Evolutionary conservation across 2,329 filamentous ascomycete species (phyloP).

Genomic region (Hypoxylon sp.): DNA sequence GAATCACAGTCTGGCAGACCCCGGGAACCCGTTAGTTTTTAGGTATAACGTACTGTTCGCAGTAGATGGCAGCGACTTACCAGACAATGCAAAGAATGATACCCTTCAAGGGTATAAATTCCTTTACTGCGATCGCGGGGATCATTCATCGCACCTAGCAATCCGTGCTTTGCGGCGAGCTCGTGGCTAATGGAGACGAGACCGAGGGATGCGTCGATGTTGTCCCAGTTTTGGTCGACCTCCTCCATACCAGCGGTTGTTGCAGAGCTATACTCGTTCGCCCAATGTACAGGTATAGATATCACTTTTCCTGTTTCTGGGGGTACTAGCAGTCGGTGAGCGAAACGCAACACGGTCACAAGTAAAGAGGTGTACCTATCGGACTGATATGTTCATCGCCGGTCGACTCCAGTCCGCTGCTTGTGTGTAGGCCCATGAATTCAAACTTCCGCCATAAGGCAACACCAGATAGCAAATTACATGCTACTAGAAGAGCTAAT

Average conservation of each 20-base stretch:
- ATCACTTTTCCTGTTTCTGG: not conserved
- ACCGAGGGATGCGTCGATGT: not conserved
- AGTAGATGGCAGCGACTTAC: not conserved
- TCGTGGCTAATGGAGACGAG: not conserved
- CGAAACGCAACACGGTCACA: no score
- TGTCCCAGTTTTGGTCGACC: conserved; percentile 5
- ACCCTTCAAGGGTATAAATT: conserved; percentile 1
- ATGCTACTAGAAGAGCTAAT: no score
- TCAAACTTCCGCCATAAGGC: no score
- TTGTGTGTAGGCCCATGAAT: no score
- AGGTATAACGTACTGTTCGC: no score
- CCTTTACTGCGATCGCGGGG: not conserved
- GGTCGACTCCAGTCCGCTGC: no score
- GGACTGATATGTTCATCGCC: no score
- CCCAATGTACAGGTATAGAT: not conserved
- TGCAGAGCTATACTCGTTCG: not conserved
- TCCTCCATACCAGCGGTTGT: not conserved
- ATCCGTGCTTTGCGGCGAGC: not conserved
- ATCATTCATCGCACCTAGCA: not conserved
- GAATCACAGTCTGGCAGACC: not conserved
- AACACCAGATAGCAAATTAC: no score
- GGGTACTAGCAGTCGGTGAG: no score
- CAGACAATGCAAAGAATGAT: conserved; percentile 8
- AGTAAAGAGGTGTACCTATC: no score
- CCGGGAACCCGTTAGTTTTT: no score